phyloP scores from a whole-genome alignment of 2,329 filamentous ascomycete species.

The Escovopsis sp. region DNA sequence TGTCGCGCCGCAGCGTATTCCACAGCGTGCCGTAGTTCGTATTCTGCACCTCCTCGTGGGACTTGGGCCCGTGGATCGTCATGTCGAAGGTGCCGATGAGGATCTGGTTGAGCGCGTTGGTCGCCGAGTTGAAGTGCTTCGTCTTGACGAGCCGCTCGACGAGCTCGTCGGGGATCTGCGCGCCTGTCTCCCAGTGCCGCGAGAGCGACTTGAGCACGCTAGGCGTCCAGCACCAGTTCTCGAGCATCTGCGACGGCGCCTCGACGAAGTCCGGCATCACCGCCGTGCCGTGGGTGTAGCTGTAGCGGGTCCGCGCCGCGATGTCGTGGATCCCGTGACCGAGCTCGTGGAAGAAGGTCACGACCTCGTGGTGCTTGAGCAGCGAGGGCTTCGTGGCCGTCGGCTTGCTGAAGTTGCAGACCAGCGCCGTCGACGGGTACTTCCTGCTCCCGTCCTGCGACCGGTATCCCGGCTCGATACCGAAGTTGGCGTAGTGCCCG shows the following conservation, averaged over 20 bases:
- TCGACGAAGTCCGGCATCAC: slow-evolving; percentile 58
- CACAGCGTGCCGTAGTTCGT: slow-evolving; percentile 53
- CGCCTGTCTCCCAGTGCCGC: slow-evolving; percentile 55
- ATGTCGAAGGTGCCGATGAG: slow-evolving; percentile 78
- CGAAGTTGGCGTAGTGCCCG: slow-evolving; percentile 75
- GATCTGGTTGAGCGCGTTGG: slow-evolving; percentile 65
- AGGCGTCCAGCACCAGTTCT: slow-evolving; percentile 63
- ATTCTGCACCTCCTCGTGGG: slow-evolving; percentile 52
- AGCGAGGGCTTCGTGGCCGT: slow-evolving; percentile 62
- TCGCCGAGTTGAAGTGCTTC: slow-evolving; percentile 67
- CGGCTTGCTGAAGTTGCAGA: slow-evolving; percentile 78
- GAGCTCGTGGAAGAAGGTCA: slow-evolving; percentile 68
- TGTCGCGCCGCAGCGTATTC: slow-evolving; percentile 58
- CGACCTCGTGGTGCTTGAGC: slow-evolving; percentile 70
- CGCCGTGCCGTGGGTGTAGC: slow-evolving; percentile 53
- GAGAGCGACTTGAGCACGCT: slow-evolving; percentile 51
- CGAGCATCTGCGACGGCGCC: slow-evolving; percentile 58
- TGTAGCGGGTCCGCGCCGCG: slow-evolving; percentile 45
- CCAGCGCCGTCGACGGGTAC: slow-evolving; percentile 65
- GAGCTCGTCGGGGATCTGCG: slow-evolving; percentile 59
- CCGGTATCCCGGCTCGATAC: slow-evolving; percentile 57
- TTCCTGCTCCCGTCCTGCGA: slow-evolving; percentile 52
- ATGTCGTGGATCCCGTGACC: slow-evolving; percentile 60
- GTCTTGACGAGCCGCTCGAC: slow-evolving; percentile 61
- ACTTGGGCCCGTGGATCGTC: slow-evolving; percentile 57